Conservation (phyloP, 1,284 basidiomycete species). For the Rhodotorula sp. region DNA sequence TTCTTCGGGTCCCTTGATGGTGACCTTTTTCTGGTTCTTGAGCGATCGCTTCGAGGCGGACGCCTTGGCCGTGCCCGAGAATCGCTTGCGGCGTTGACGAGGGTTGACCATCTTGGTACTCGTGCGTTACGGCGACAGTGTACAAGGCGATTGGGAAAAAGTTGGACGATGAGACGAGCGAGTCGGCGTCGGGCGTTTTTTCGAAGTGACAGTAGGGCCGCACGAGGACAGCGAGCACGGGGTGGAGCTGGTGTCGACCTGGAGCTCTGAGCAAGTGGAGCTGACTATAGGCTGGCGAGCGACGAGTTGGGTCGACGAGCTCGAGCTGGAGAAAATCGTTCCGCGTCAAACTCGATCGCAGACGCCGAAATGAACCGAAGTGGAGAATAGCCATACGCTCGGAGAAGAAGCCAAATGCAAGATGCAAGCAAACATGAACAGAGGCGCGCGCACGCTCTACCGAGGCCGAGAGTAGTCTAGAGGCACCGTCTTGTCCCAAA, state of each 20-base stretch:
- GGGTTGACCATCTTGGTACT: constrained; percentile 40
- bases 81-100: constrained; percentile 41
- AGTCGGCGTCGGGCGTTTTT: too few relatives aligned
- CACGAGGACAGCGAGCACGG: too few relatives aligned
- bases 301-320: too few relatives aligned
- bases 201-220: too few relatives aligned
- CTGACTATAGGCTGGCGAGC: too few relatives aligned
- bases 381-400: too few relatives aligned
- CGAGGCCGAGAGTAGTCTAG: constrained; percentile 43
- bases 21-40: constrained; percentile 38
- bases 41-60: constrained; percentile 14
- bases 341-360: too few relatives aligned
- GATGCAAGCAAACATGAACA: not conserved
- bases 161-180: not conserved
- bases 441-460: constrained; percentile 5
- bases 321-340: too few relatives aligned
- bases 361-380: too few relatives aligned
- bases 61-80: constrained; percentile 36
- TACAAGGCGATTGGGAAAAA: too few relatives aligned
- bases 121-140: not conserved
- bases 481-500: constrained; percentile 41
- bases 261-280: too few relatives aligned
- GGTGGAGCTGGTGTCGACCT: too few relatives aligned
- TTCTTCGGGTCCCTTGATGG: constrained; percentile 38
- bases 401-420: not conserved